Evolutionary conservation across 805 yeast species (phyloP).

Genomic region (Myxozyma monticola): DNA sequence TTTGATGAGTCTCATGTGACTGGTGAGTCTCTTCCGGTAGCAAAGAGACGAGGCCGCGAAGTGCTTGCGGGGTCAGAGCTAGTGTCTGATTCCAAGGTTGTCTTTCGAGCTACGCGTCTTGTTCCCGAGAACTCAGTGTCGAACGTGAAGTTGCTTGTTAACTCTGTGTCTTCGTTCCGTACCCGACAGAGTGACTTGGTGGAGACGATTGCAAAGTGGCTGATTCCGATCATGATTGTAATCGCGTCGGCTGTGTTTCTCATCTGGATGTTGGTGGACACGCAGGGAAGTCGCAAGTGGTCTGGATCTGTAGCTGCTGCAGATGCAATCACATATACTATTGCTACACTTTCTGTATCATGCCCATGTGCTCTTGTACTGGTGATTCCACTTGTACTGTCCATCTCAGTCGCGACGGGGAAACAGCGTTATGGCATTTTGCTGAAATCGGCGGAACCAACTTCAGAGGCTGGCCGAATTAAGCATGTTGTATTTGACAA

Average conservation of each 20-base stretch:
- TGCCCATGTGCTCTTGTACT: slow-evolving; percentile 33
- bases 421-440: slow-evolving; percentile 16
- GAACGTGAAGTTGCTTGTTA: slow-evolving; percentile 65
- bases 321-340: slow-evolving; percentile 22
- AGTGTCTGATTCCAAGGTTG: slow-evolving; percentile 47
- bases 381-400: slow-evolving; percentile 28
- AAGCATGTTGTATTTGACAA: slow-evolving; percentile 29
- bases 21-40: slow-evolving; percentile 71
- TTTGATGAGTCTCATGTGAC: slow-evolving; percentile 89
- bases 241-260: slow-evolving; percentile 53
- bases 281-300: slow-evolving; percentile 48
- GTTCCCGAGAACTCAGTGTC: slow-evolving; percentile 48
- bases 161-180: slow-evolving; percentile 62
- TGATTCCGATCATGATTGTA: slow-evolving; percentile 67
- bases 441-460: slow-evolving; percentile 22
- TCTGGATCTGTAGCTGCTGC: slow-evolving; percentile 3
- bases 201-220: slow-evolving; percentile 63
- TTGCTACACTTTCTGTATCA: slow-evolving; percentile 19
- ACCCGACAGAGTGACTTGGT: slow-evolving; percentile 73
- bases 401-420: slow-evolving; percentile 31
- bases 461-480: slow-evolving; percentile 8
- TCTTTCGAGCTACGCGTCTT: slow-evolving; percentile 49
- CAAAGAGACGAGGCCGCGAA: slow-evolving; percentile 60
- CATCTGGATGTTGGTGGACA: slow-evolving; percentile 69
- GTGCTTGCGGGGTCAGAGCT: slow-evolving; percentile 72